A percentile compares a stretch with the other conserved stretches of the same genome.
Conservation (phyloP, 2,329 filamentous ascomycete genomes). For the Dactylellina parvicollis region DNA sequence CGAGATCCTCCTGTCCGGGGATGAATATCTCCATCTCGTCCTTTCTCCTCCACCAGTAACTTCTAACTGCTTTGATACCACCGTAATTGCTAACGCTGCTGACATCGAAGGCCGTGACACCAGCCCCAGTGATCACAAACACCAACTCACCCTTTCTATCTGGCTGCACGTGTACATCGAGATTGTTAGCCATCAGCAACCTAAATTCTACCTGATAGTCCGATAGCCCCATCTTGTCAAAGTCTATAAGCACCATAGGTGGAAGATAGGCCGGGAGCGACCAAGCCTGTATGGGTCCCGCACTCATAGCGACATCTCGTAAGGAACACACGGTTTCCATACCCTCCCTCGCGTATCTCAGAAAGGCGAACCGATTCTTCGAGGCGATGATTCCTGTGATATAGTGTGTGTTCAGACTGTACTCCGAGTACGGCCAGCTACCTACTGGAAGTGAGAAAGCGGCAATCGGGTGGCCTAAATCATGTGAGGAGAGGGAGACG, state of each 20-base stretch:
- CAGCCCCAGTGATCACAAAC: conserved; percentile 20
- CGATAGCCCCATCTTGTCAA: conserved; percentile 8
- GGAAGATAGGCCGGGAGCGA: conserved; percentile 27
- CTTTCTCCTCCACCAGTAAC: conserved; percentile 29
- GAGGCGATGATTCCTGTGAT: conserved; percentile 2
- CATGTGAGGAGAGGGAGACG: conserved; percentile 8
- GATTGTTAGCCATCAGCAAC: neutral
- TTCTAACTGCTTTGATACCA: conserved; percentile 11
- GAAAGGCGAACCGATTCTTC: conserved; percentile 15
- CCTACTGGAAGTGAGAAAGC: conserved; percentile 15
- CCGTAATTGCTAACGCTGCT: conserved; percentile 4
- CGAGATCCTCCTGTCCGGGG: conserved; percentile 2
- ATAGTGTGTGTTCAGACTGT: conserved; percentile 26
- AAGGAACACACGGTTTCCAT: conserved; percentile 43
- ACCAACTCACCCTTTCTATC: conserved; percentile 37
- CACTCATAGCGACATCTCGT: neutral
- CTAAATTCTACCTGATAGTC: neutral
- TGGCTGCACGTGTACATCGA: conserved; percentile 25
- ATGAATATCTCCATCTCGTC: conserved; percentile 17
- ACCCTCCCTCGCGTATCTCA: conserved; percentile 19
- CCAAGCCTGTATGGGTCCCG: neutral
- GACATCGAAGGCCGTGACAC: conserved; percentile 44
- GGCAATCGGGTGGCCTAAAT: conserved; percentile 28
- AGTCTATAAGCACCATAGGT: neutral
- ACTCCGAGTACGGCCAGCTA: conserved; percentile 19